Evolutionary conservation across 129 eudicot genomes (phyloP).

Genomic region (Smallanthus sonchifolius): DNA sequence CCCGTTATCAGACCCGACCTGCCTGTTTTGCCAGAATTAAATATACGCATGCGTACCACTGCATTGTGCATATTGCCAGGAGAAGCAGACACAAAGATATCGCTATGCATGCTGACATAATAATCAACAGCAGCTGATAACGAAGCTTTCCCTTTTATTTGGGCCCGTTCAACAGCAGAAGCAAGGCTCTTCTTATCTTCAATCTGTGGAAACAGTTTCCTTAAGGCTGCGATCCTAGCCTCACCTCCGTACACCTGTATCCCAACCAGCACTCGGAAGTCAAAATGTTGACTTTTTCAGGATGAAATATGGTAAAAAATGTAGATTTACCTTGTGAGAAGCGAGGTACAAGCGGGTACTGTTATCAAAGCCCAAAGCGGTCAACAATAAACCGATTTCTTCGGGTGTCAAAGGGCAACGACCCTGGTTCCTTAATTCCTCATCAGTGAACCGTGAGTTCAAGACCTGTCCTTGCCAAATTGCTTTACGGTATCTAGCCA

Average conservation of each 20-base stretch:
- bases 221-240: slow-evolving; percentile 64
- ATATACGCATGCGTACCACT: slow-evolving; percentile 49
- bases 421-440: slow-evolving; percentile 84
- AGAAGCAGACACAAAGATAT: slow-evolving; percentile 92
- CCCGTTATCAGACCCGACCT: not conserved
- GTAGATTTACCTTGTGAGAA: slow-evolving; percentile 78
- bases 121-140: slow-evolving; percentile 93
- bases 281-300: not conserved
- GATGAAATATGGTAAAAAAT: not conserved
- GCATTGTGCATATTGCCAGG: slow-evolving; percentile 99
- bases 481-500: slow-evolving; percentile 81
- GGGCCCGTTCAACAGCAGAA: slow-evolving; percentile 69
- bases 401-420: slow-evolving; percentile 98
- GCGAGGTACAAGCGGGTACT: slow-evolving; percentile 89
- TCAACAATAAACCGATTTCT: slow-evolving; percentile 83
- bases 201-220: slow-evolving; percentile 71
- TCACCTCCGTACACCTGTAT: slow-evolving; percentile 90
- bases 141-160: slow-evolving; percentile 90
- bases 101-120: slow-evolving; percentile 89
- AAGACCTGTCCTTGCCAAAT: slow-evolving; percentile 93
- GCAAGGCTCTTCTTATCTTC: slow-evolving; percentile 94
- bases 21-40: not conserved
- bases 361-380: slow-evolving; percentile 84
- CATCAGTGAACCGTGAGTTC: slow-evolving; percentile 84
- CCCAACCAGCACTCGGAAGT: not conserved